Conservation (phyloP, 495 filamentous ascomycete species). For the Cenococcum geophilum region DNA sequence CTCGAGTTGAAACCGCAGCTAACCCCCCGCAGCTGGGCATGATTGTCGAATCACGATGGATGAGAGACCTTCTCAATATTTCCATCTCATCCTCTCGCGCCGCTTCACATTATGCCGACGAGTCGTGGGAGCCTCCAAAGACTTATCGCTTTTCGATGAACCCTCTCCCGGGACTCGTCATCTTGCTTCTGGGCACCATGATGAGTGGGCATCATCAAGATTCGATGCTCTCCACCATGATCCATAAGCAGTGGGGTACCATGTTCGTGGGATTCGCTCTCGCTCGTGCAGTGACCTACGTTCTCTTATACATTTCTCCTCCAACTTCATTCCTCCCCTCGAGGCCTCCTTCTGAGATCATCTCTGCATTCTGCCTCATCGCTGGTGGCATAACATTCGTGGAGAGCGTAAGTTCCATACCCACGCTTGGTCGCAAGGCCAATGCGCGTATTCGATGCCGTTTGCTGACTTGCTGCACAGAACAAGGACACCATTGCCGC, state of each 20-base stretch:
- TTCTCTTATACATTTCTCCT: constrained; percentile 73
- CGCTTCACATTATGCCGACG: constrained; percentile 42
- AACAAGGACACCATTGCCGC: constrained; percentile 65
- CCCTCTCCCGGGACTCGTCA: constrained; percentile 80
- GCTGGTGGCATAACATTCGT: constrained; percentile 89
- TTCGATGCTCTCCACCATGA: constrained; percentile 80
- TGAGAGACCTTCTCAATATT: constrained; percentile 66
- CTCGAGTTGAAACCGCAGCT: constrained; percentile 12
- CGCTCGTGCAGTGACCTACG: constrained; percentile 72
- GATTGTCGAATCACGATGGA: constrained; percentile 73
- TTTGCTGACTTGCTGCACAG: no score
- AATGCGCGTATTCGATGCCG: constrained; percentile 35
- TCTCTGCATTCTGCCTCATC: constrained; percentile 80
- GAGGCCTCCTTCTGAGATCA: constrained; percentile 83
- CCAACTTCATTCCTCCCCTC: constrained; percentile 77
- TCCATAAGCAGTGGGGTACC: constrained; percentile 92
- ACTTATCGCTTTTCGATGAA: constrained; percentile 76
- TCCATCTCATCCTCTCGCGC: constrained; percentile 44
- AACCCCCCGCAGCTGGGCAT: constrained; percentile 62
- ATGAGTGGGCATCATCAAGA: constrained; percentile 89
- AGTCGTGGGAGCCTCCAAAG: constrained; percentile 52
- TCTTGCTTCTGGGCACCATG: constrained; percentile 82
- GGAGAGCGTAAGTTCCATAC: constrained; percentile 51
- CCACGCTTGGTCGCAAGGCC: constrained; percentile 1
- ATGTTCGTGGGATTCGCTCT: constrained; percentile 76